Evolutionary conservation across 2,329 filamentous ascomycete genomes (phyloP).

Genomic region (Drechslera avenae): DNA sequence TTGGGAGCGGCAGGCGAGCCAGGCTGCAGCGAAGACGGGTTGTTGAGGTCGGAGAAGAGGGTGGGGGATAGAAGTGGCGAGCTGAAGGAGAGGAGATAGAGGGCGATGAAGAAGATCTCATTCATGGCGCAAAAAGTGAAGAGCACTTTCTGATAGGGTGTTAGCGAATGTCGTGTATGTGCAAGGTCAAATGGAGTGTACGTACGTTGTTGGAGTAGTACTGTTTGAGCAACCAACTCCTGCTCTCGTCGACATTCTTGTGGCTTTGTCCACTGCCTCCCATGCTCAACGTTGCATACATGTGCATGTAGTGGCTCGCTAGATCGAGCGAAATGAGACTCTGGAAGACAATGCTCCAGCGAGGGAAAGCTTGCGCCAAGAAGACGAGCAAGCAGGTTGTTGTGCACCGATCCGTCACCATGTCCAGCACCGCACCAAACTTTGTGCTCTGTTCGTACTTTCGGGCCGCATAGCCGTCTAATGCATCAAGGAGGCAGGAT

Average conservation of each 20-base stretch:
- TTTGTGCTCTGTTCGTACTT: conserved; percentile 87
- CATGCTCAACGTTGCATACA: conserved; percentile 94
- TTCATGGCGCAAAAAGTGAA: conserved; percentile 91
- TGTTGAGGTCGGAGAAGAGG: conserved; percentile 67
- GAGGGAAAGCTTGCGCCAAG: conserved; percentile 89
- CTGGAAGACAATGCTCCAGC: conserved; percentile 94
- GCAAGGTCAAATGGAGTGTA: conserved; percentile 12
- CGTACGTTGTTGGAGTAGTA: conserved; percentile 97
- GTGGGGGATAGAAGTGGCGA: conserved; percentile 87
- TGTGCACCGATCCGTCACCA: conserved; percentile 98
- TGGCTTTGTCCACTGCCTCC: conserved; percentile 80
- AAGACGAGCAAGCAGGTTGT: conserved; percentile 95
- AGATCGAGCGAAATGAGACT: conserved; percentile 89
- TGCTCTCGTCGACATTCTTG: conserved; percentile 88
- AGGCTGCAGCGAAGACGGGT: conserved; percentile 59
- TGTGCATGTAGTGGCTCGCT: conserved; percentile 97
- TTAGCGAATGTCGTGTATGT: conserved; percentile 13
- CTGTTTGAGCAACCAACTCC: conserved; percentile 87
- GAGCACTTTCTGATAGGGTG: conserved; percentile 71
- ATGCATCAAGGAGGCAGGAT: conserved; percentile 91
- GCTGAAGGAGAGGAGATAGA: conserved; percentile 97
- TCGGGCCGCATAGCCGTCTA: conserved; percentile 92
- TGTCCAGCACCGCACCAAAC: conserved; percentile 96
- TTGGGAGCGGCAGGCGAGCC: conserved; percentile 72
- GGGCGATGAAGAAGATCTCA: conserved; percentile 96